phyloP scores from a whole-genome alignment of 2,329 filamentous ascomycete genomes.

The Colletotrichum orchidophilum region DNA sequence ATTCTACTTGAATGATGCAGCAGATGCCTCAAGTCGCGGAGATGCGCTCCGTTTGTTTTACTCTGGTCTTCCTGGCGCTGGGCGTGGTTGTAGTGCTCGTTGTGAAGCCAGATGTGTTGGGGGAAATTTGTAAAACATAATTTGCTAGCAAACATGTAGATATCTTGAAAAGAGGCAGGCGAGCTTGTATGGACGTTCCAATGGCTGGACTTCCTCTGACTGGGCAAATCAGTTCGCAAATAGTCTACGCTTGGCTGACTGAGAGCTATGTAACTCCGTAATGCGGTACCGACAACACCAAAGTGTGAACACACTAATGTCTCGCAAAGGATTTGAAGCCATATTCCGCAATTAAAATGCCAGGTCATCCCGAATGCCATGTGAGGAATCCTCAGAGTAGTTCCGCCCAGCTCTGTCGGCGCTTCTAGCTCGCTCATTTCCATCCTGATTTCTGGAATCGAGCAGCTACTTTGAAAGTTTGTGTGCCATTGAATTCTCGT shows the following conservation, averaged over 20 bases:
- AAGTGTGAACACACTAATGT: background rate
- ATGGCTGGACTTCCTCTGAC: background rate
- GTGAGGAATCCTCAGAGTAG: too few species aligned
- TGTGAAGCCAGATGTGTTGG: background rate
- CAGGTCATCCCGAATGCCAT: background rate
- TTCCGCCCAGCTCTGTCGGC: background rate
- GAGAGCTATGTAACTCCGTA: background rate
- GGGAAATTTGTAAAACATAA: background rate
- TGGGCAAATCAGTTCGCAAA: background rate
- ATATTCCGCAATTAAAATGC: background rate
- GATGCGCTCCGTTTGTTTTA: background rate
- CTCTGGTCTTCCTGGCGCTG: background rate
- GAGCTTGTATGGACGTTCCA: background rate
- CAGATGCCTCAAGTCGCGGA: background rate
- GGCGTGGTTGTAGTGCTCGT: background rate
- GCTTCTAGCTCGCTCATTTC: background rate
- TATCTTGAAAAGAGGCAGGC: background rate
- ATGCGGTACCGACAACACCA: background rate
- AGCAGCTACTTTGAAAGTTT: background rate
- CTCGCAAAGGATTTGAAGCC: background rate
- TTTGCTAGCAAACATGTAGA: background rate
- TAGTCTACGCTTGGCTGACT: background rate
- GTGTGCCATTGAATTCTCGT: too few species aligned
- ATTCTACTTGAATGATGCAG: background rate
- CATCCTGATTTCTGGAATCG: background rate